Percentiles rank a stretch among this genome's conserved stretches.
Conservation (phyloP, 2,329 filamentous ascomycete genomes). For the Colletotrichum simmondsii region DNA sequence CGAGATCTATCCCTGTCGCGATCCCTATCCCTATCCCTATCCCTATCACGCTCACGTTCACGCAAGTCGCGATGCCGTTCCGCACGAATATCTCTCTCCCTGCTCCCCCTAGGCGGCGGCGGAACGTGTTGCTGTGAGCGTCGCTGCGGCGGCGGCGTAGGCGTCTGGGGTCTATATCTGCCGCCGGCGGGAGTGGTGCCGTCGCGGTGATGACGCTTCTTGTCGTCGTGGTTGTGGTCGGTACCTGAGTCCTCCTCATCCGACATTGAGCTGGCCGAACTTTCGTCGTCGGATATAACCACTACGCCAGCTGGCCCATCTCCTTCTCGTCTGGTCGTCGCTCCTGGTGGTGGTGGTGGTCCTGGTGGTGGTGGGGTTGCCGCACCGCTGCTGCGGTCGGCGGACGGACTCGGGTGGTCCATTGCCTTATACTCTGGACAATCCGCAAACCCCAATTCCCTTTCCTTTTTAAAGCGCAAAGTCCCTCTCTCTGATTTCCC, state of each 20-base stretch:
- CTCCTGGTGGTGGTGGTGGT: no score
- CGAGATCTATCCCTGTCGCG: conserved; percentile 6
- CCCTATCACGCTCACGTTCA: conserved; percentile 1
- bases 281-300: conserved; percentile 5
- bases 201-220: no score
- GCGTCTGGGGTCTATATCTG: conserved; percentile 27
- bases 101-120: conserved; percentile 14
- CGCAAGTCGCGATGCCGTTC: conserved; percentile 16
- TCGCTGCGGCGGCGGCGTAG: conserved; percentile 25
- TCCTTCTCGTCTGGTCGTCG: conserved; percentile 6
- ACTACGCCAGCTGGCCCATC: background rate
- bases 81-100: conserved; percentile 11
- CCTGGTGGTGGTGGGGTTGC: background rate
- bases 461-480: background rate
- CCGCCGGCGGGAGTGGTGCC: background rate
- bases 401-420: conserved; percentile 14
- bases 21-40: background rate
- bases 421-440: background rate
- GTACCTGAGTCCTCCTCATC: conserved; percentile 19
- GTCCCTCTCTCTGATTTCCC: background rate
- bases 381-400: conserved; percentile 21
- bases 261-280: conserved; percentile 23
- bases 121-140: background rate
- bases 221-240: background rate
- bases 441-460: no score